Percentiles rank a stretch among this genome's conserved stretches.
Conservation (phyloP, 805 yeast species). For the Candida pini region DNA sequence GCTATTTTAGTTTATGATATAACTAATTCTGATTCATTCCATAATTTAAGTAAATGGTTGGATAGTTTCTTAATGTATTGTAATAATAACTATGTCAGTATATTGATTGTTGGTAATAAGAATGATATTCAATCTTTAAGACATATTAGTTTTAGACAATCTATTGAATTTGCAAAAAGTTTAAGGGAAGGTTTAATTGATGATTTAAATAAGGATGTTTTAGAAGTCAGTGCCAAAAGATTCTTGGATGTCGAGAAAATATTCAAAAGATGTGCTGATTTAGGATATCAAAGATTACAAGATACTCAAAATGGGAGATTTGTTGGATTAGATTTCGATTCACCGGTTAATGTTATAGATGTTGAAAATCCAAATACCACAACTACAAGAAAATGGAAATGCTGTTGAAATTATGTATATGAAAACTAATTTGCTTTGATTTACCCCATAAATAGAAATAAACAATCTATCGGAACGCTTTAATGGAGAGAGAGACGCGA, state of each 20-base stretch:
- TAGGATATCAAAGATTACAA: constrained; percentile 18
- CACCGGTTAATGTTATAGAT: constrained; percentile 21
- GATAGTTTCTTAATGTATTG: constrained; percentile 42
- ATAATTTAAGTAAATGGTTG: constrained; percentile 41
- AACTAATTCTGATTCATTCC: constrained; percentile 45
- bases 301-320: constrained; percentile 12
- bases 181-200: constrained; percentile 19
- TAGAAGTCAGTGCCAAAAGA: constrained; percentile 25
- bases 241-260: constrained; percentile 23
- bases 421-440: too few species aligned
- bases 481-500: too few species aligned
- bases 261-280: constrained; percentile 23
- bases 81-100: constrained; percentile 41
- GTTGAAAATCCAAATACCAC: constrained; percentile 6
- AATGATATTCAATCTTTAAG: constrained; percentile 30
- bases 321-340: constrained; percentile 20
- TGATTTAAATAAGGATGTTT: constrained; percentile 22
- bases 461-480: too few species aligned
- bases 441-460: too few species aligned
- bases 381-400: constrained; percentile 6
- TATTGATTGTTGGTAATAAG: constrained; percentile 51
- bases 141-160: constrained; percentile 27
- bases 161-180: constrained; percentile 23
- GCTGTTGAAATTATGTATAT: too few species aligned
- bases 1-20: constrained; percentile 50